Evolutionary conservation across 225 moss, liverwort and hornwort genomes (phyloP), one percentile per base, ranked within the genome.

Genomic region (Polytrichum formosum): DNA sequence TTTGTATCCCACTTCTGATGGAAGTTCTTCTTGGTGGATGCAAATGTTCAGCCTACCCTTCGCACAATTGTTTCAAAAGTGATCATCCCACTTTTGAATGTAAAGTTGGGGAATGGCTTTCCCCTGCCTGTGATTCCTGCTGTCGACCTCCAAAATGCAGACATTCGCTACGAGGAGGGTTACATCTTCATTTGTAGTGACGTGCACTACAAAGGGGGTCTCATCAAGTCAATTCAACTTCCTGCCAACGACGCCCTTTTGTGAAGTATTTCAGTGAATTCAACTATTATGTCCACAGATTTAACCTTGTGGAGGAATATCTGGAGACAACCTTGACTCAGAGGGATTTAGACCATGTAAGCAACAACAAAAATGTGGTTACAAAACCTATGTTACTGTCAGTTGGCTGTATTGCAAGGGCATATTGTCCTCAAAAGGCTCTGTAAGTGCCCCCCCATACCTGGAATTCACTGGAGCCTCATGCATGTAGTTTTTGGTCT

Each of bases 161-260:
- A 97, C 80, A 76, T 97, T 56, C 85, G 91, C 35, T 97, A 97
- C 7, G 94, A 91, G 69, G 90, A 94, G 23, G 90, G 94, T 26
- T 90, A 89, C 77, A 88, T 97, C 67, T 84, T 94, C 69, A 85
- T 97, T 9, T 97, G 97, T 75, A 74, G 86, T 7, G 91, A 97
- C 71, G 83, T 97, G 69, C 81, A 80, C 55, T 97, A 97, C 26
- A 78, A 54, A 54, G 97, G 91, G 19, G 92, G 91, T 22, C 81
- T 67, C 56, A 75, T 84, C 72, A 54, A 61, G 53, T 37, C 62
- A 20, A 6, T 58, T 58, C 58, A 58, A 58, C 58, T 58, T 20
- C n/a, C 23, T 23, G 20, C 58, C 58, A 58, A 9, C 9, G 21
- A 58, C 0, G 58, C 58, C 58, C 20, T 23, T n/a, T 58, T 58